Conservation (phyloP, 768 basidiomycete species). For the Tylopilus sp. region DNA sequence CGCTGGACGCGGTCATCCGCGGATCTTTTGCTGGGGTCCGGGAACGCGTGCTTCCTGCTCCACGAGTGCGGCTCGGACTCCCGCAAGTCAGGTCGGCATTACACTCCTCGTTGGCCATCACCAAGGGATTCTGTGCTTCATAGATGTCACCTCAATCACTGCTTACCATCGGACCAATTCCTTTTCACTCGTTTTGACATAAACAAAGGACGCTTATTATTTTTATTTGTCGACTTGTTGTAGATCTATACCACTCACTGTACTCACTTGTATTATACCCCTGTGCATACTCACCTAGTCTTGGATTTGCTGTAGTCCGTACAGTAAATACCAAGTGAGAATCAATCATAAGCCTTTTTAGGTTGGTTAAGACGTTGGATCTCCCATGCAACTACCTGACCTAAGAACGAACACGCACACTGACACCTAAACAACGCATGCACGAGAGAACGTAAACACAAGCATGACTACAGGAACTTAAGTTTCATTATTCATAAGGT, state of each 20-base stretch:
- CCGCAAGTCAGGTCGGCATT: conserved; percentile 15
- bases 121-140: conserved; percentile 10
- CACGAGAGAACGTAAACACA: no score
- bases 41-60: conserved; percentile 38
- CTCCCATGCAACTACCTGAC: no score
- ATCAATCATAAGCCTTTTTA: neutral
- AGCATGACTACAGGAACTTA: conserved; percentile 2
- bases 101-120: conserved; percentile 4
- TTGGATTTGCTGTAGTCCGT: conserved; percentile 6
- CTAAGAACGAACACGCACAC: no score
- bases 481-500: conserved; percentile 17
- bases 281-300: conserved; percentile 6
- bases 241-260: conserved; percentile 16
- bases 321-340: neutral
- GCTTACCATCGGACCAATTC: no score
- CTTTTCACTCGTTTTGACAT: conserved; percentile 14
- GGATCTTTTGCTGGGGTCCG: conserved; percentile 52
- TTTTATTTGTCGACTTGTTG: conserved; percentile 15
- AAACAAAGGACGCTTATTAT: neutral
- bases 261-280: conserved; percentile 10
- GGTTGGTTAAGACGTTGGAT: no score
- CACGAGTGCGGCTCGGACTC: conserved; percentile 17
- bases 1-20: conserved; percentile 60
- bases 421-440: neutral
- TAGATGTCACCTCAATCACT: no score